Conservation (phyloP, 2,329 filamentous ascomycete genomes). For the Cadophora malorum region DNA sequence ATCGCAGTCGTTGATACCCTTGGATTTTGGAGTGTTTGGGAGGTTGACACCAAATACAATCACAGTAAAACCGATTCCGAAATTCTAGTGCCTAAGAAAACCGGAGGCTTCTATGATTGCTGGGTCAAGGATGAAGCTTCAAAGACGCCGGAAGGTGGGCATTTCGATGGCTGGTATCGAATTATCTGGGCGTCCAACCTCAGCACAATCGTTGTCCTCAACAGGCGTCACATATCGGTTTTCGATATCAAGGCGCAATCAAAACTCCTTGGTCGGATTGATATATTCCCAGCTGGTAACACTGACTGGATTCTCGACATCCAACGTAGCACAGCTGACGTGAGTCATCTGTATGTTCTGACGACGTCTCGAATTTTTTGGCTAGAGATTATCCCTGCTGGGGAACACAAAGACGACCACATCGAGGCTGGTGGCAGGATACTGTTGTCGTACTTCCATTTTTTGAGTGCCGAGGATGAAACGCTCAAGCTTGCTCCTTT, state of each 20-base stretch:
- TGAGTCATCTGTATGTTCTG: constrained; percentile 62
- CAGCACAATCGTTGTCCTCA: constrained; percentile 54
- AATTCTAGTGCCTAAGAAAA: constrained; percentile 34
- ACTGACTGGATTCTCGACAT: constrained; percentile 64
- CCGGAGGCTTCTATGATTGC: constrained; percentile 40
- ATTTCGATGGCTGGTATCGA: constrained; percentile 53
- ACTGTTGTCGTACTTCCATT: constrained; percentile 54
- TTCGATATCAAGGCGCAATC: constrained; percentile 41
- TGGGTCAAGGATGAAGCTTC: constrained; percentile 20
- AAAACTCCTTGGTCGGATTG: constrained; percentile 32
- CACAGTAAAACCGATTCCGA: constrained; percentile 26
- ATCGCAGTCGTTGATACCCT: constrained; percentile 69
- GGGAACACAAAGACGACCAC: constrained; percentile 28
- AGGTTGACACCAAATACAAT: constrained; percentile 45
- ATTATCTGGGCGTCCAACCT: constrained; percentile 55
- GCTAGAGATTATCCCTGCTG: constrained; percentile 39
- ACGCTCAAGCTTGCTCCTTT: constrained; percentile 50
- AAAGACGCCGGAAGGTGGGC: constrained; percentile 15
- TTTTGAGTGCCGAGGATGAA: constrained; percentile 48
- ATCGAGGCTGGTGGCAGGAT: constrained; percentile 37
- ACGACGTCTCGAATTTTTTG: constrained; percentile 49
- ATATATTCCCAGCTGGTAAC: constrained; percentile 31
- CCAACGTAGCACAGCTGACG: constrained; percentile 53
- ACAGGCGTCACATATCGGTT: constrained; percentile 45
- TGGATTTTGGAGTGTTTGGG: constrained; percentile 73